A percentile compares a stretch with the other conserved stretches of the same genome.
Conservation (phyloP, 1,139 yeast species). For the Yamadazyma mexicana region DNA sequence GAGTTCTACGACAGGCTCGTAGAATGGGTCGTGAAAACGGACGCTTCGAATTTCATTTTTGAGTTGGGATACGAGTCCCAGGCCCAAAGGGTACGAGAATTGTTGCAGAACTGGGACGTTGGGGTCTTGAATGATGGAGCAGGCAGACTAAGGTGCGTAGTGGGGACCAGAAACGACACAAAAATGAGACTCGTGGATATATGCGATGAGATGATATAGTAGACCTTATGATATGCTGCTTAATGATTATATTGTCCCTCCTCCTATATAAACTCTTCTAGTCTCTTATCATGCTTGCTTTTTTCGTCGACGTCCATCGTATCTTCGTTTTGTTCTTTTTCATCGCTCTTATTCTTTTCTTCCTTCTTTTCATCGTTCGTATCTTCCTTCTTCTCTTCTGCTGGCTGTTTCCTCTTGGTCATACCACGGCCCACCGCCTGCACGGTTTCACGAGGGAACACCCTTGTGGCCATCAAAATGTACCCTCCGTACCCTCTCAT, state of each 20-base stretch:
- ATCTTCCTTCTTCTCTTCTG: conserved; percentile 18
- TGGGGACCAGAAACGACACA: conserved; percentile 22
- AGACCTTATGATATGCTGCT: background rate
- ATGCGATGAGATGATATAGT: conserved; percentile 1
- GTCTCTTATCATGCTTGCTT: too few relatives aligned
- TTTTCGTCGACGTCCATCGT: too few relatives aligned
- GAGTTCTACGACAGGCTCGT: conserved; percentile 68
- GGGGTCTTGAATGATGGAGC: conserved; percentile 29
- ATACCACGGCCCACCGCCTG: conserved; percentile 57
- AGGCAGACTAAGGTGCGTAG: conserved; percentile 36
- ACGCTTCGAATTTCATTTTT: conserved; percentile 42
- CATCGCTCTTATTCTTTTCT: conserved; percentile 10
- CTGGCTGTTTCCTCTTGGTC: conserved; percentile 29
- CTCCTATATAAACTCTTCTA: too few relatives aligned
- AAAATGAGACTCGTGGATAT: conserved; percentile 1
- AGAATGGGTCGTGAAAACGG: conserved; percentile 33
- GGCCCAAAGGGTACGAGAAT: conserved; percentile 24
- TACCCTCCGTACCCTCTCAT: conserved; percentile 93
- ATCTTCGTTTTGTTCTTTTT: conserved; percentile 1
- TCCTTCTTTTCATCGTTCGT: conserved; percentile 15
- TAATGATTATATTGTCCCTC: too few relatives aligned
- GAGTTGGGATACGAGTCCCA: conserved; percentile 43
- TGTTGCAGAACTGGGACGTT: conserved; percentile 26
- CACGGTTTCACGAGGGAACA: conserved; percentile 63
- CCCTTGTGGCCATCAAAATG: conserved; percentile 75